phyloP scores from a whole-genome alignment of 495 filamentous ascomycete species.

The Pyrenula aspistea region DNA sequence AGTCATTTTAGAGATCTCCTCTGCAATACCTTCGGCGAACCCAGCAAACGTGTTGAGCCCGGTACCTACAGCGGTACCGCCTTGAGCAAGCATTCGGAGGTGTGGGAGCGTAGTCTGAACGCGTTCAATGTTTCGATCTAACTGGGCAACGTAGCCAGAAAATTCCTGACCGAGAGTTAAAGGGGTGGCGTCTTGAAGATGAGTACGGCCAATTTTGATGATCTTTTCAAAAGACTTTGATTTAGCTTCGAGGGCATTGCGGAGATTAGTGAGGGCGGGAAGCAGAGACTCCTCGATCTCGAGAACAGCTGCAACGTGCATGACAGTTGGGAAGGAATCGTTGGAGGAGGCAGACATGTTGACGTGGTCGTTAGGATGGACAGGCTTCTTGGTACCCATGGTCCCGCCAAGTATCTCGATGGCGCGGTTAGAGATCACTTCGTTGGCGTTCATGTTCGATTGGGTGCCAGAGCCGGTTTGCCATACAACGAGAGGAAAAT shows the following conservation, averaged over 20 bases:
- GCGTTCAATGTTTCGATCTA: constrained; percentile 81
- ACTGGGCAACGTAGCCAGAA: constrained; percentile 91
- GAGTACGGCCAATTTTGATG: constrained; percentile 98
- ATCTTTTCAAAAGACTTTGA: constrained; percentile 80
- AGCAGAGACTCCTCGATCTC: constrained; percentile 81
- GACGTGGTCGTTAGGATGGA: constrained; percentile 98
- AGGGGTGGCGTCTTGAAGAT: constrained; percentile 94
- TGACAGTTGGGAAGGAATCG: constrained; percentile 98
- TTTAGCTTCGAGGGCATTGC: constrained; percentile 75
- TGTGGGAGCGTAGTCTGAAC: constrained; percentile 73
- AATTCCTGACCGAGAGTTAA: constrained; percentile 96
- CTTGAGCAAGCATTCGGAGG: constrained; percentile 80
- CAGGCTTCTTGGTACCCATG: constrained; percentile 94
- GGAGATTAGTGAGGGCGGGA: constrained; percentile 68
- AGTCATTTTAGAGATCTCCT: constrained; percentile 83
- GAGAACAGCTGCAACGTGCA: constrained; percentile 96
- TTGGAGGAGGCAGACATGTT: constrained; percentile 98
- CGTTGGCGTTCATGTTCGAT: constrained; percentile 99
- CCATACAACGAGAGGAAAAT: constrained; percentile 99
- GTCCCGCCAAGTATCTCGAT: constrained; percentile 93
- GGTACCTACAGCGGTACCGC: constrained; percentile 93
- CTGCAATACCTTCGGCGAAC: constrained; percentile 84
- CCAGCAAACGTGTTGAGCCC: constrained; percentile 96
- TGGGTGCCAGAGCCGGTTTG: constrained; percentile 98
- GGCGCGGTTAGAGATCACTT: constrained; percentile 98